phyloP scores from a whole-genome alignment of 306 rosid genomes.

The Sechiopsis laciniata region DNA sequence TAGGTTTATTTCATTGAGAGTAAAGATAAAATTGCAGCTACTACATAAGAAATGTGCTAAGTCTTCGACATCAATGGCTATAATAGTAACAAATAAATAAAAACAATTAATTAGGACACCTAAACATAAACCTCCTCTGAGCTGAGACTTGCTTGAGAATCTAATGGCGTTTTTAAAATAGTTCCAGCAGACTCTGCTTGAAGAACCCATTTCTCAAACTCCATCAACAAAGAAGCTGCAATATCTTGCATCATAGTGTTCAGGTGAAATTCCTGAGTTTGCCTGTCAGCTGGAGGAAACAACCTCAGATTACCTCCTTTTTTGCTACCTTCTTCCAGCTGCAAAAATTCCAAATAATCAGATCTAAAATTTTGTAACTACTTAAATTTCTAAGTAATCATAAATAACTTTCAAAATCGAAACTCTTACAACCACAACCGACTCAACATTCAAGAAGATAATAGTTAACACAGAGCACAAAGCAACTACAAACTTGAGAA shows the following conservation, averaged over 20 bases:
- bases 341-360: constrained; percentile 21
- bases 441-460: too few relatives aligned
- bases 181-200: constrained; percentile 95
- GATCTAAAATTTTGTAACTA: background rate
- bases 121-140: constrained; percentile 99
- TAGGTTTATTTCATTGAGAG: background rate
- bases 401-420: background rate
- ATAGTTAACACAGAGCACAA: background rate
- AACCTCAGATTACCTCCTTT: constrained; percentile 66
- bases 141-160: constrained; percentile 99
- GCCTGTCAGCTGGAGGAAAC: constrained; percentile 92
- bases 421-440: too few relatives aligned
- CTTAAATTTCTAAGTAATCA: background rate
- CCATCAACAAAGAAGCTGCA: constrained; percentile 86
- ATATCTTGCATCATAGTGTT: constrained; percentile 97
- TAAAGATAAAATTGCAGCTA: background rate
- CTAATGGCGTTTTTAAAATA: constrained; percentile 90
- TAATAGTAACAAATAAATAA: background rate
- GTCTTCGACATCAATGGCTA: background rate
- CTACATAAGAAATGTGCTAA: background rate
- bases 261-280: constrained; percentile 73
- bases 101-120: constrained; percentile 64
- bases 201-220: constrained; percentile 96
- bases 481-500: background rate
- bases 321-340: constrained; percentile 88